A percentile compares a stretch with the other conserved stretches of the same genome.
Evolutionary conservation across 2,329 filamentous ascomycete genomes (phyloP).

Genomic region (Phialocephala subalpina): DNA sequence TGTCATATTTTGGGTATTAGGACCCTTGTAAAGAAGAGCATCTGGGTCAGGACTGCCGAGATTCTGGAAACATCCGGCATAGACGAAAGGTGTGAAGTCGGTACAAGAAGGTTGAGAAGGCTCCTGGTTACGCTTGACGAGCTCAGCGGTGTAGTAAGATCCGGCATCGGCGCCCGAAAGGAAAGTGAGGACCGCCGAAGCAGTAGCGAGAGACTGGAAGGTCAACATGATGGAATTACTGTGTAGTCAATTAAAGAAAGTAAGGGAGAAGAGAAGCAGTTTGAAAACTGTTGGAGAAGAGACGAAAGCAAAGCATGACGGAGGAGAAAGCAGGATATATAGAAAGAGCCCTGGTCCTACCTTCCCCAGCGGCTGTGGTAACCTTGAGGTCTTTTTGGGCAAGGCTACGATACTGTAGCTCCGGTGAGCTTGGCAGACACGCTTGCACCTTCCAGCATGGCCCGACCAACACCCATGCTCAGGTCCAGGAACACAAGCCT

Average conservation of each 20-base stretch:
- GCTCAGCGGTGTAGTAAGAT: slow-evolving; percentile 1
- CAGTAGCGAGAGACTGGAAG: slow-evolving; percentile 29
- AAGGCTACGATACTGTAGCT: neutral
- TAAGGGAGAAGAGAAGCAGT: slow-evolving; percentile 8
- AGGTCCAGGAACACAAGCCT: slow-evolving; percentile 4
- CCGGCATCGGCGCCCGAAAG: slow-evolving; percentile 35
- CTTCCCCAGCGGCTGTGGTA: neutral
- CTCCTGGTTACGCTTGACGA: slow-evolving; percentile 33
- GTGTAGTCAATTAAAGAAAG: slow-evolving; percentile 5
- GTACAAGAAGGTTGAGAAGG: slow-evolving; percentile 39
- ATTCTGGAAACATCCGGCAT: slow-evolving; percentile 46
- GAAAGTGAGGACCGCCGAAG: slow-evolving; percentile 35
- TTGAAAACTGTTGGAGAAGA: slow-evolving; percentile 4
- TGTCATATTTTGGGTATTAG: slow-evolving; percentile 44
- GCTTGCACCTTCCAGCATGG: slow-evolving; percentile 4
- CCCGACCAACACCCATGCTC: neutral
- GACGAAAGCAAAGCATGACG: neutral
- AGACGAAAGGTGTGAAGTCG: slow-evolving; percentile 45
- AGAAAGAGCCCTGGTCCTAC: neutral
- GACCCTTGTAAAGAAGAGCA: slow-evolving; percentile 41
- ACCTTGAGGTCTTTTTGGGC: slow-evolving; percentile 5
- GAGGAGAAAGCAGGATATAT: slow-evolving; percentile 5
- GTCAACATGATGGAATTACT: slow-evolving; percentile 12
- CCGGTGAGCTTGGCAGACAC: neutral
- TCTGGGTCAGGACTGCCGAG: slow-evolving; percentile 38